phyloP scores from a whole-genome alignment of 2,329 filamentous ascomycete genomes.

The Sporothrix pallida region DNA sequence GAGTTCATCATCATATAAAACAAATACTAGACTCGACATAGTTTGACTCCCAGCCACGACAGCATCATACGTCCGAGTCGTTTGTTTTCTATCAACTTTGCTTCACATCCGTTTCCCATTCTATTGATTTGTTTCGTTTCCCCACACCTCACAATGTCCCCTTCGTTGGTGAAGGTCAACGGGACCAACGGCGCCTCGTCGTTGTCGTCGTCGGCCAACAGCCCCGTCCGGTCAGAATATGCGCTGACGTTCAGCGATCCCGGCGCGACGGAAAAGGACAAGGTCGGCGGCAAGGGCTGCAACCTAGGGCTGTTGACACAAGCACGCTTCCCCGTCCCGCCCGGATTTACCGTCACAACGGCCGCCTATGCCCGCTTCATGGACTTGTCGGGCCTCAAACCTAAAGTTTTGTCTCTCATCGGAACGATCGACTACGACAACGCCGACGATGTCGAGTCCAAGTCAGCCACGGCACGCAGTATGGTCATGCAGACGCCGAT shows the following conservation, averaged over 20 bases:
- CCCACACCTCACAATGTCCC: neutral
- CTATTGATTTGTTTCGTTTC: neutral
- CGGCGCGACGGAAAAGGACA: neutral
- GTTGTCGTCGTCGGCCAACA: neutral
- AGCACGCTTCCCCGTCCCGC: neutral
- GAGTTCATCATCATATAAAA: too few species aligned
- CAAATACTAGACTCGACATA: too few species aligned
- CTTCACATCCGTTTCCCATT: too few species aligned
- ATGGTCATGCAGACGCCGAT: slow-evolving; percentile 10
- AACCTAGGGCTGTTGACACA: neutral
- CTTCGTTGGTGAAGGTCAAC: neutral
- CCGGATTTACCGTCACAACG: neutral
- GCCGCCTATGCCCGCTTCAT: slow-evolving; percentile 12
- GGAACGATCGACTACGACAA: slow-evolving; percentile 4
- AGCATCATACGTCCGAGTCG: too few species aligned
- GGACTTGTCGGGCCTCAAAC: slow-evolving; percentile 5
- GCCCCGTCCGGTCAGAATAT: neutral
- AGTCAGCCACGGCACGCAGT: neutral
- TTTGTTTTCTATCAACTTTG: too few species aligned
- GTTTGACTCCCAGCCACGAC: too few species aligned
- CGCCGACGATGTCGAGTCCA: slow-evolving; percentile 10
- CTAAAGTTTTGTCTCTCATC: neutral
- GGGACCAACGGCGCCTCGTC: neutral
- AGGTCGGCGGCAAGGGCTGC: slow-evolving; percentile 7
- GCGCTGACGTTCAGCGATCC: neutral